Evolutionary conservation across 1,139 yeast genomes (phyloP), one percentile per base, ranked within the genome.

Genomic region (Pichia sp.): DNA sequence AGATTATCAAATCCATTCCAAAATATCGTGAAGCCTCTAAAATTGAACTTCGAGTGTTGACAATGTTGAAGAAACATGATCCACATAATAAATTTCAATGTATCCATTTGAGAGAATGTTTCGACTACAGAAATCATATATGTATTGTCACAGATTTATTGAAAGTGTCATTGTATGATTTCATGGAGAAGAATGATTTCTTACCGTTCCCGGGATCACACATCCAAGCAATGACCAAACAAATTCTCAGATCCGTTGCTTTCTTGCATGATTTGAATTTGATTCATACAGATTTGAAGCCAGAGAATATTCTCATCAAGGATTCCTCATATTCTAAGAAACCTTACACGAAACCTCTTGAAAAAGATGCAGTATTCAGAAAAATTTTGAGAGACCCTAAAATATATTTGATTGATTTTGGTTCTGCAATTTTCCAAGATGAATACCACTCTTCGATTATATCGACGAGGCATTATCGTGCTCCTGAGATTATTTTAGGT

Each of bases 401-500:
- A 45, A 85, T 91, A 35, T 88, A 85, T 56, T 74, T 91, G 28
- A 93, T 93, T 48, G 99, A 93, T 62, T 93, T 91, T 60, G 99
- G 98, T 15, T 79, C 93, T 37, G 96, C 98, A 0, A 80, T 93
- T 6, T 93, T 91, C 52, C 73, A 84, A 52, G 94, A 88, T 58
- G 98, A 93, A 60, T 88, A 84, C 56, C 99, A 93, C 62, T 79
- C 94, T 9, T 77, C 82, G 25, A 79, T 93, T 19, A 96, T 93
- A 10, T 84, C 95, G 12, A 91, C 98, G 3, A 69, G 99, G 38
- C 98, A 93, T 60, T 93, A 93, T 60, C 67, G 99, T 39, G 98
- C 98, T 0, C 98, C 98, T 0, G 99, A 93, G 57, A 87, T 93
- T 47, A 88, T 91, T 3, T 63, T 93, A 26, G 96, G 96, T 1